Conservation (phyloP, 495 filamentous ascomycete species). For the Haplographium delicatum region DNA sequence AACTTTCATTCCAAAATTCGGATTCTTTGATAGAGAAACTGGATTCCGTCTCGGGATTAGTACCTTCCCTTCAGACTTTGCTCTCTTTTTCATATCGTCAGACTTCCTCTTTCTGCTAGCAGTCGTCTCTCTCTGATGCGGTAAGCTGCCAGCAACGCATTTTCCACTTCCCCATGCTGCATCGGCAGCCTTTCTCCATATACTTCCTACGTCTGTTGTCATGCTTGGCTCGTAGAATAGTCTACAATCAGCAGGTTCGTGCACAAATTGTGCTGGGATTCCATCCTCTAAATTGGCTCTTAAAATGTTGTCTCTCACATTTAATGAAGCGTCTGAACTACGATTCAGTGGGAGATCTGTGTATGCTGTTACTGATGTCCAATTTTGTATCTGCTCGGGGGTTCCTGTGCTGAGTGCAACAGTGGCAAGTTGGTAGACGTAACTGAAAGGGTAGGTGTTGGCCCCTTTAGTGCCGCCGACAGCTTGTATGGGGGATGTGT, state of each 20-base stretch:
- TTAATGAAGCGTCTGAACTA: conserved; percentile 22
- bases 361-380: conserved; percentile 1
- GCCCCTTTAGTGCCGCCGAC: conserved; percentile 55
- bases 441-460: conserved; percentile 13
- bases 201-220: conserved; percentile 2
- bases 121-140: background rate
- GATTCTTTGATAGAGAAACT: background rate
- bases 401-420: conserved; percentile 2
- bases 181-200: conserved; percentile 15
- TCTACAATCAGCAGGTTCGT: conserved; percentile 16
- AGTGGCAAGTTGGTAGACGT: conserved; percentile 4
- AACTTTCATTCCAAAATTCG: background rate
- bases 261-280: conserved; percentile 14
- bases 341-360: conserved; percentile 6
- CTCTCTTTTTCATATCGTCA: conserved; percentile 9
- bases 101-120: conserved; percentile 6
- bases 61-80: background rate
- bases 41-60: background rate
- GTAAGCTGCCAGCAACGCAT: conserved; percentile 15
- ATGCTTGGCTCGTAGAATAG: conserved; percentile 16
- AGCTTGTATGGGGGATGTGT: conserved; percentile 50
- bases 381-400: conserved; percentile 1
- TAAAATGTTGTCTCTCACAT: conserved; percentile 37
- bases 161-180: conserved; percentile 12
- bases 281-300: conserved; percentile 28